phyloP scores from a whole-genome alignment of 768 basidiomycete genomes.

The Coprinopsis marcescibilis region DNA sequence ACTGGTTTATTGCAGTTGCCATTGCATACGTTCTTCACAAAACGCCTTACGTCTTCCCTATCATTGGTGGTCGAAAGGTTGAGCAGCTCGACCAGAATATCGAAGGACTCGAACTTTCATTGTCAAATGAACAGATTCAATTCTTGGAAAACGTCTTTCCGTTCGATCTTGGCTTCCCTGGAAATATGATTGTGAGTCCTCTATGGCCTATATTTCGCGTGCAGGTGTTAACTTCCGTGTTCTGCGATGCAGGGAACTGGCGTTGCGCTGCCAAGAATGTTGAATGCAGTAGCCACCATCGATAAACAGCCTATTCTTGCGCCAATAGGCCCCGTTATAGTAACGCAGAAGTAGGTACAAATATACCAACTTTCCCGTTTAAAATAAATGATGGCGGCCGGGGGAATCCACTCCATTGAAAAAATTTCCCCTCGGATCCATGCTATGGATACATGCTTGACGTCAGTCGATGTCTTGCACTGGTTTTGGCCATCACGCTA shows the following conservation, averaged over 20 bases:
- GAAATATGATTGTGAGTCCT: slow-evolving; percentile 22
- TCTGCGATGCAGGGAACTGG: not conserved
- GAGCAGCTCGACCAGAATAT: slow-evolving; percentile 46
- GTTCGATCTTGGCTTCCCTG: slow-evolving; percentile 42
- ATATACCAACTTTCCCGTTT: too few species aligned
- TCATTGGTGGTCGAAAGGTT: slow-evolving; percentile 44
- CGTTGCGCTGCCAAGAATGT: not conserved
- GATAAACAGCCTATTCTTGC: not conserved
- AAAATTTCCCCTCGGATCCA: too few species aligned
- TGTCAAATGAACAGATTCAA: slow-evolving; percentile 37
- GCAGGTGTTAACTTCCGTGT: not conserved
- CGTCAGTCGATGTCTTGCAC: too few species aligned
- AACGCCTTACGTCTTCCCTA: slow-evolving; percentile 45
- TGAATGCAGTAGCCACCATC: not conserved
- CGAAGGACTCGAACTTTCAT: slow-evolving; percentile 38
- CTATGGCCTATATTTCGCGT: not conserved
- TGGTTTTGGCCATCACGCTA: too few species aligned
- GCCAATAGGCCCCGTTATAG: not conserved
- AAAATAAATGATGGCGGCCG: too few species aligned
- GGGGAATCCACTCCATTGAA: too few species aligned
- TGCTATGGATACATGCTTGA: too few species aligned
- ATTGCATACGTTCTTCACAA: slow-evolving; percentile 53
- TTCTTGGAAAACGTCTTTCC: slow-evolving; percentile 34
- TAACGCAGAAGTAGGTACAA: too few species aligned
- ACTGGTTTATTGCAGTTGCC: slow-evolving; percentile 27